Evolutionary conservation across 2,329 filamentous ascomycete species (phyloP), one percentile per base, ranked within the genome.

Genomic region (Diaporthe citrichinensis): DNA sequence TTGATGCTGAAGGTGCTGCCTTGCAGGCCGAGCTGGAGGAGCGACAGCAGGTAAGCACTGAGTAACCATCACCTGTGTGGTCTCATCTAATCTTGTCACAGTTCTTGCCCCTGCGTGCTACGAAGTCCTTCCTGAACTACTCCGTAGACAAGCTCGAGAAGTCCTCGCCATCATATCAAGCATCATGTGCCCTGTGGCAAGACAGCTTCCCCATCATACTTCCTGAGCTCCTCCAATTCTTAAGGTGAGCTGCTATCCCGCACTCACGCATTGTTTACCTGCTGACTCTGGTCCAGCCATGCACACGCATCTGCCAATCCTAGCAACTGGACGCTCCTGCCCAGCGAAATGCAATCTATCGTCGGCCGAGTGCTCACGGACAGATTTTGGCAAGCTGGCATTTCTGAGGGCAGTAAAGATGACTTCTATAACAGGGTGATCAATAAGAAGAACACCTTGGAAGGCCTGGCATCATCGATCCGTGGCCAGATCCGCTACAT

Each of bases 361-460:
- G 94, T 98, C 53, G 90, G 92, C 58, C 91, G 94, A 31, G 95
- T 98, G 28, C 86, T 99, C 31, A 98, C 95, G 20, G 97, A 99
- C 84, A 91, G 97, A 34, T 99, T 99, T 83, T 99, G 97, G 97
- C 97, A 99, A 87, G 95, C 96, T 9, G 97, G 97, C 14, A 99
- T 99, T 69, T 98, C 97, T 0, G 94, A 93, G 77, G 97, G 98
- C 36, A 98, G 95, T 80, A 95, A 97, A 82, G 97, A 98, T 77
- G 96, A 98, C 75, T 99, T 99, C 82, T 98, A 98, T 83, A 94
- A 95, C 44, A 92, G 95, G 55, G 96, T 99, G 2, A 92, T 95
- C 74, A 94, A 95, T 44, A 98, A 97, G 74, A 98, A 95, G 84
- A 91, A 90, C 55, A 98, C 95, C 0, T 91, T 98, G 74, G 97